Conservation (phyloP, 306 rosid species). For the Sesbania bispinosa region DNA sequence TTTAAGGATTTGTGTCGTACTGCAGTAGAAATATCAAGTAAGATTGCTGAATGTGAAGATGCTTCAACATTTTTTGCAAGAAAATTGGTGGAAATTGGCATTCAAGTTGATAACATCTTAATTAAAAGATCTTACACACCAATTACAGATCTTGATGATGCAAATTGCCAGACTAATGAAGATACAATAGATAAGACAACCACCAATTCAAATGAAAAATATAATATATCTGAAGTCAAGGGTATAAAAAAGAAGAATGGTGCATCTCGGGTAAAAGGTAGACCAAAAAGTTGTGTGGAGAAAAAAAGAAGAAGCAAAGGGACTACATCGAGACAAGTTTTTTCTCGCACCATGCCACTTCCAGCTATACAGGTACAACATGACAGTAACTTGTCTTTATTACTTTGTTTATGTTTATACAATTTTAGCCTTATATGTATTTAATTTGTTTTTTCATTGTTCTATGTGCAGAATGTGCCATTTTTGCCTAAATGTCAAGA, state of each 20-base stretch:
- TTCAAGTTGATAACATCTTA: background rate
- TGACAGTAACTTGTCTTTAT: background rate
- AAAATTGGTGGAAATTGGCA: background rate
- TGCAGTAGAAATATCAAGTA: background rate
- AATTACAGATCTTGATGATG: background rate
- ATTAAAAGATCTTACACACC: background rate
- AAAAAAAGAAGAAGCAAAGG: too few species aligned
- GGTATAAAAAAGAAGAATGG: background rate
- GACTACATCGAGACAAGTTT: background rate
- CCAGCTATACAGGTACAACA: background rate
- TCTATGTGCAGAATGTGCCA: background rate
- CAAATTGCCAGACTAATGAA: background rate
- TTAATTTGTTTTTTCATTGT: background rate
- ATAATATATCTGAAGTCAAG: background rate
- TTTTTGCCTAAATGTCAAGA: background rate
- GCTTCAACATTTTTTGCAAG: background rate
- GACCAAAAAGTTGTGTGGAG: background rate
- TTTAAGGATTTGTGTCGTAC: background rate
- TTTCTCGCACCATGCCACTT: background rate
- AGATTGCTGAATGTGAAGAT: background rate
- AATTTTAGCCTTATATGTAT: background rate
- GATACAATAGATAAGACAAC: too few species aligned
- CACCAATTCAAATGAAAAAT: background rate
- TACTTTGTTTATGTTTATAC: background rate
- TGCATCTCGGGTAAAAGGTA: background rate